Base-by-base conservation (phyloP, 73 alveolate genomes). In the Paramecium sonneborni region DNA sequence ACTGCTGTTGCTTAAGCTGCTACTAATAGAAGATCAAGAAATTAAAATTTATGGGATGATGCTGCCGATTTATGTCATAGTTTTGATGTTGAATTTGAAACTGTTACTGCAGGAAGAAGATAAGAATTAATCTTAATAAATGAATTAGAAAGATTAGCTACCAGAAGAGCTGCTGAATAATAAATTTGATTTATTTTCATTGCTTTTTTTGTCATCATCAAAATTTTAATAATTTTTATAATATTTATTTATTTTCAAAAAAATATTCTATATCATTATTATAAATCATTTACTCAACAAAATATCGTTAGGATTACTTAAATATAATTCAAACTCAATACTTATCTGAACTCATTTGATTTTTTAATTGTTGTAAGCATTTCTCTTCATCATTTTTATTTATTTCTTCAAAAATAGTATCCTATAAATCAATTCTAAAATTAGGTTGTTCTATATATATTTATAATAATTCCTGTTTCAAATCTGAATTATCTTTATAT, bases 161-260 rank as follows among this genome's bases (percentile, higher is more conserved):
- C 12, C 8, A 79, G 90, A 79, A 79, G 90, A 79, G 76, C 74
- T 46, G 90, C 90, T 79, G 90, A 79, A 79, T 11, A 62, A 30
- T 62, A 62, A 62, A 52, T 18, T 52, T 52, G 68, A 52, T 52
- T 46, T 46, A 8, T 46, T 12, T 43, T 46, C 12, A 2, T 12
- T 46, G 57, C 15, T 12, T 46, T 46, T 46, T 44, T 8, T 41
- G 6, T 6, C 12, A 14, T 46, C 57, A 15, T 15, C 15, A 3
- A 46, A 46, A 0, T 39, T 3, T 1, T 1, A n/a, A 3, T 39
- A 46, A 2, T 46, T 46, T 46, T 46, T n/a, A n/a, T n/a, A n/a
- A n/a, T n/a, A n/a, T n/a, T n/a, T 39, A 14, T 14, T 12, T 14
- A 46, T 46, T 46, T 14, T 14, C 0, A 46, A 46, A 14, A 20